Base-by-base conservation (phyloP, 352 stramenopile species). In the Globisporangium splendens region DNA sequence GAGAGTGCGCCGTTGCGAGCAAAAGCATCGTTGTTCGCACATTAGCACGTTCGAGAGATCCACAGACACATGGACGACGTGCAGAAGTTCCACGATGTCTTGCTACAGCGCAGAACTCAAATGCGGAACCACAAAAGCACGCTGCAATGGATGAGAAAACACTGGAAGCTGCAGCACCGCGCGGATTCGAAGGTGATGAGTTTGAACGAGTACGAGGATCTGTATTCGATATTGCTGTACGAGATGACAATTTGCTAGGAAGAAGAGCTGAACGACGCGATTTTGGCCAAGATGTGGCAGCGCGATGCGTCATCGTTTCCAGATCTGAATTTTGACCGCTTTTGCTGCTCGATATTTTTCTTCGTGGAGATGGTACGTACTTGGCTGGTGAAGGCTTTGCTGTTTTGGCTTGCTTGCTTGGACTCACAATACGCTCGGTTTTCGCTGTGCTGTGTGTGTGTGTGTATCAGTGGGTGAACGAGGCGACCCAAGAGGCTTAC, bases 231-330 rank as follows among this genome's bases (percentile, higher is more conserved):
- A 8, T 38, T 88, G 44, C 54, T 88, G 18, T 80, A 75, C 24
- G 70, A 83, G 44, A 80, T 83, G 77, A 83, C 73, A 11, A 72
- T 85, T 39, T 88, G 71, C 66, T 85, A 70, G 72, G 77, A 85
- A 17, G 68, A 87, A 35, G 75, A 85, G 47, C 68, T 77, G 5
- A 76, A 72, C 44, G 66, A 80, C 50, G 57, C 61, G 31, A 59
- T 83, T 10, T 39, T 83, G 39, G 24, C 22, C 20, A 39, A 87
- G 83, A 77, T 87, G 69, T 81, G 77, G 68, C 56, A 60, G 24
- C 75, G 71, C 12, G 73, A 85, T 46, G 66, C 68, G 22, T 67
- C 53, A 12, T 66, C 56, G 21, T 70, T 79, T 51, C 1, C 39
- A 14, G 52, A 67, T 4, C 61, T 88, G 33, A 70, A 84, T 61